phyloP scores from a whole-genome alignment of 2,329 filamentous ascomycete genomes.

The Xylaria sp. region DNA sequence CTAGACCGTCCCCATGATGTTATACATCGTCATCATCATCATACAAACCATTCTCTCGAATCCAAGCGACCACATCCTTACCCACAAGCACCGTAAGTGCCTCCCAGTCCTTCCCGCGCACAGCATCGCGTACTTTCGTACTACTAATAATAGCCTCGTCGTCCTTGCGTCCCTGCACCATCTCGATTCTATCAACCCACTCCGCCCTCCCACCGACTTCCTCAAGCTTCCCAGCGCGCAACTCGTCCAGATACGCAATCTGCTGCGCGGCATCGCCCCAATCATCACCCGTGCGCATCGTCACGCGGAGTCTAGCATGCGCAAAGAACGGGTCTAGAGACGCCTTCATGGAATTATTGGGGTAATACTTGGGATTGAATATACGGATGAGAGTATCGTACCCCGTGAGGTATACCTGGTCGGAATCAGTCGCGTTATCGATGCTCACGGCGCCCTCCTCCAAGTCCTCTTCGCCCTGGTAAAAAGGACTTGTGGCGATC shows the following conservation, averaged over 20 bases:
- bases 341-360: constrained; percentile 58
- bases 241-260: constrained; percentile 61
- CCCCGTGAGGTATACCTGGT: constrained; percentile 77
- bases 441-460: background rate
- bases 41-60: constrained; percentile 69
- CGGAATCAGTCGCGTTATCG: constrained; percentile 38
- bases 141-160: constrained; percentile 61
- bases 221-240: constrained; percentile 62
- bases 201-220: constrained; percentile 63
- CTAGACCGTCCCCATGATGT: background rate
- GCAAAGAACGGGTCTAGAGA: constrained; percentile 73
- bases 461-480: constrained; percentile 43
- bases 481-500: constrained; percentile 62
- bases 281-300: constrained; percentile 68
- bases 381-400: constrained; percentile 82
- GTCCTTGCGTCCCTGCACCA: constrained; percentile 60
- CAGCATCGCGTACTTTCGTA: constrained; percentile 71
- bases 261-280: constrained; percentile 70
- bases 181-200: constrained; percentile 71
- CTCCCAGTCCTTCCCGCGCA: constrained; percentile 59
- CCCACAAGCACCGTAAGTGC: constrained; percentile 66
- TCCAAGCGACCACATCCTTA: constrained; percentile 66
- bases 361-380: constrained; percentile 78
- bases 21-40: constrained; percentile 30
- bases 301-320: constrained; percentile 71